Evolutionary conservation across 1,284 basidiomycete genomes (phyloP), one percentile per base, ranked within the genome.

Genomic region (Ceratorhiza oryzae-sativae): DNA sequence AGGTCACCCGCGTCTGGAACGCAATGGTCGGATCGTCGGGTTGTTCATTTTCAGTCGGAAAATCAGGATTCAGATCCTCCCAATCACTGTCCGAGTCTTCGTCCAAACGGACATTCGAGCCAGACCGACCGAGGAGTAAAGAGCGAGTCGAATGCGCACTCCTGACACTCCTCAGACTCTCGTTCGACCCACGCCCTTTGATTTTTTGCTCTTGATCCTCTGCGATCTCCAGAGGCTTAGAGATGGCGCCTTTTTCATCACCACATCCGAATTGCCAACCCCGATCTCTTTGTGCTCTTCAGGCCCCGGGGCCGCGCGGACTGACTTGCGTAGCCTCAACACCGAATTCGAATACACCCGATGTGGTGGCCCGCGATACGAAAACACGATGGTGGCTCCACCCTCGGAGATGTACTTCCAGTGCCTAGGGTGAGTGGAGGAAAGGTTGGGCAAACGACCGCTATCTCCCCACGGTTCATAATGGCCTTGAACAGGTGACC

Each of bases 361-460:
- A 62, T 80, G 73, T 0, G 75, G 58, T 0, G 85, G 81, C 0
- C 93, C 92, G 12, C 78, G 77, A 78, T 95, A 96, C 8, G 90
- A 88, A 80, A 94, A 93, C 25, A 97, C 92, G 75, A 94, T 87
- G 9, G 92, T 91, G 9, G 93, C 90, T n/a, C 92, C 93, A 15
- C 95, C 95, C 81, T 97, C 95, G 0, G 92, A 89, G 34, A 94
- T 82, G 78, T 97, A 97, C 73, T 80, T 81, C 95, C 94, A 97
- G 78, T 94, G 83, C 5, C 78, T 76, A 4, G 73, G 73, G 25
- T 74, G 58, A 3, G 73, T 74, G 6, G 51, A 27, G 18, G 67
- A 68, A 18, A 63, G 23, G 45, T 70, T 55, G 2, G 63, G 63
- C 12, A 67, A 36, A 10, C 20, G 34, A 6, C 49, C 61, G 23